Base-by-base conservation (phyloP, 2,329 filamentous ascomycete species). In the Calonectria pauciramosa region DNA sequence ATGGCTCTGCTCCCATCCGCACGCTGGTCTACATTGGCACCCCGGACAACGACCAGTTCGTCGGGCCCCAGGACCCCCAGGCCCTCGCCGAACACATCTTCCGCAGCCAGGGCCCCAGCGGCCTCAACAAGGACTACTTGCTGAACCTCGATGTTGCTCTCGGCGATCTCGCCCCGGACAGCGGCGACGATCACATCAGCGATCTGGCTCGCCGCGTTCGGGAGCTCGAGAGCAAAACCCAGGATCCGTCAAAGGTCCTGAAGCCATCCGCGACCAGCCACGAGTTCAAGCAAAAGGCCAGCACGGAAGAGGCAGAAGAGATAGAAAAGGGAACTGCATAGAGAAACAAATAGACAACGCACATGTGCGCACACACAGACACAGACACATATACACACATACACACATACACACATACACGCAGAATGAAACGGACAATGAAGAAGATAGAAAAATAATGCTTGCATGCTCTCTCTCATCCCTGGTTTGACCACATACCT, bases 11-110 rank as follows among this genome's bases (percentile, higher is more conserved):
- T 5, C 79, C 85, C 26, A 89, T 92, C 80, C 85, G 83, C 69
- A 89, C 90, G 73, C 91, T 98, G 76, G 95, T 98, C 2, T 99
- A 99, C 85, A 99, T 99, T 82, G 97, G 97, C 28, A 94, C 97
- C 2, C 97, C 97, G 0, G 92, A 94, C 59, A 99, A 99, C 82
- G 94, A 95, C 70, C 97, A 99, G 84, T 99, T 99, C 82, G 89
- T 96, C 47, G 95, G 95, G 0, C 92, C 93, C 0, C 96, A 98
- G 83, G 93, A 97, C 69, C 94, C 94, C 0, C 91, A 95, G 81
- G 84, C 87, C 52, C 90, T 99, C 66, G 96, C 96, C 30, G 90
- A 92, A 84, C 95, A 96, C 85, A 99, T 99, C 80, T 90, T 93
- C 79, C 87, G 87, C 63, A 95, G 95, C 80, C 85, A 88, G 51